Evolutionary conservation across 106 monocot species (phyloP).

Genomic region (Acorus calamus): DNA sequence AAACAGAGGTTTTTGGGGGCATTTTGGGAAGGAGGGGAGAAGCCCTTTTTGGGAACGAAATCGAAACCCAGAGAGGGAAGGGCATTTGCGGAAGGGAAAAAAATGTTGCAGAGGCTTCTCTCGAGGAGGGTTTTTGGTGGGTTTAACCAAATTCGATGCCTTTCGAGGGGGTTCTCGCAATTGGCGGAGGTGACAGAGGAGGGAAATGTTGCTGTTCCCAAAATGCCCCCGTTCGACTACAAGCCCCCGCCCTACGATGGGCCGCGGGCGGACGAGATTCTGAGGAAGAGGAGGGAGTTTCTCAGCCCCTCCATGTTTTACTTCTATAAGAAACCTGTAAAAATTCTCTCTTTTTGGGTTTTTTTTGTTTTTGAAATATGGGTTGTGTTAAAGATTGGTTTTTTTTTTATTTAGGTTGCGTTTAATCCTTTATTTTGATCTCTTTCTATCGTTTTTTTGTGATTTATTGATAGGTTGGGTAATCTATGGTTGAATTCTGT

Average conservation of each 20-base stretch:
- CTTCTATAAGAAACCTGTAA: no score
- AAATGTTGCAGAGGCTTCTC: slow-evolving; percentile 23
- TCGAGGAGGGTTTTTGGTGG: slow-evolving; percentile 8
- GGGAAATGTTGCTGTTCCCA: slow-evolving; percentile 5
- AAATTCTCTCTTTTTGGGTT: not conserved
- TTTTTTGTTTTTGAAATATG: not conserved
- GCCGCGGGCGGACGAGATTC: no score
- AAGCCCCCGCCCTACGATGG: no score
- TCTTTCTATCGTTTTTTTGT: no score
- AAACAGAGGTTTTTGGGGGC: no score
- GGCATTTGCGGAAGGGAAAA: not conserved
- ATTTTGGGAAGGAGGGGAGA: no score
- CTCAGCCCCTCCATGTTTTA: no score
- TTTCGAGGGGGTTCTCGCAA: slow-evolving; percentile 2
- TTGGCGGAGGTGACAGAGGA: slow-evolving; percentile 11
- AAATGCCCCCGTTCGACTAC: no score
- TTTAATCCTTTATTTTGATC: no score
- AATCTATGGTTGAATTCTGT: no score
- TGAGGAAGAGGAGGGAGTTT: no score
- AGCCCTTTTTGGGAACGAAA: not conserved
- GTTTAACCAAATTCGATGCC: not conserved
- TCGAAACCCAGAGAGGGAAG: not conserved
- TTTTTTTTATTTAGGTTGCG: not conserved
- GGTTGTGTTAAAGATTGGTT: not conserved
- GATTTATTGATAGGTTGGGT: no score